These are phyloP conservation scores for Cryptococcus hybrid DNA, from an alignment of 1,284 basidiomycete genomes.

Conservation along the genomic window DNA sequence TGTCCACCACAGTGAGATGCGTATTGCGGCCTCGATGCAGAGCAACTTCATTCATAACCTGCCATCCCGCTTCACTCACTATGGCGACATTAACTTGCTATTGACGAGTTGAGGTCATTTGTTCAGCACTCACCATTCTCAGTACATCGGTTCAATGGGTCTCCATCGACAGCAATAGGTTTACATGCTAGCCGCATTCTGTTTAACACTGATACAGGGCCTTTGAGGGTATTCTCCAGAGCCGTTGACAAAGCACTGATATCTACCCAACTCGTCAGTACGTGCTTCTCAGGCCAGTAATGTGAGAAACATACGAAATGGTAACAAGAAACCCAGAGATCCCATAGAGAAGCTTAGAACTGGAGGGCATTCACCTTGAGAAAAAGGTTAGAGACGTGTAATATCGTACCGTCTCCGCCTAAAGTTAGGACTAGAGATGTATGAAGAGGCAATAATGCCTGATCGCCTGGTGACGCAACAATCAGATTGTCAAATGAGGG, in stretches of 20 bases:
- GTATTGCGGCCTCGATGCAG: slow-evolving; percentile 88
- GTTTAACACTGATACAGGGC: slow-evolving; percentile 62
- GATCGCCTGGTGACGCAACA: slow-evolving; percentile 27
- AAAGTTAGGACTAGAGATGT: slow-evolving; percentile 86
- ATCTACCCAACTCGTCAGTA: slow-evolving; percentile 11
- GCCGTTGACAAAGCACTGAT: slow-evolving; percentile 60
- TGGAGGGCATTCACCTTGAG: slow-evolving; percentile 79
- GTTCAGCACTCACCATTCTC: slow-evolving; percentile 16
- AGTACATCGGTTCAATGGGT: slow-evolving; percentile 53
- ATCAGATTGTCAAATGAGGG: slow-evolving; percentile 34
- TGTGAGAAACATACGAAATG: slow-evolving; percentile 68
- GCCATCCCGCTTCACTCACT: slow-evolving; percentile 64
- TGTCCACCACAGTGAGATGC: slow-evolving; percentile 91
- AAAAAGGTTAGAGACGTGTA: slow-evolving; percentile 90
- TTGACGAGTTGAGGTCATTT: background rate
- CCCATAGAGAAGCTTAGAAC: slow-evolving; percentile 97
- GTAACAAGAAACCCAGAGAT: slow-evolving; percentile 87
- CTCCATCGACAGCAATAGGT: slow-evolving; percentile 64
- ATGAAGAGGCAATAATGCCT: slow-evolving; percentile 21
- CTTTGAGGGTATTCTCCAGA: slow-evolving; percentile 64
- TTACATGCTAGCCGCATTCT: slow-evolving; percentile 82
- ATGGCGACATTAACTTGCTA: slow-evolving; percentile 1
- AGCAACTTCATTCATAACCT: slow-evolving; percentile 97
- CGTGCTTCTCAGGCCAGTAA: slow-evolving; percentile 53
- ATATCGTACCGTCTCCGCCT: slow-evolving; percentile 93